Percentiles rank a stretch among this genome's conserved stretches.
phyloP scores from a whole-genome alignment of 2,329 filamentous ascomycete genomes.

The Lithohypha guttulata region DNA sequence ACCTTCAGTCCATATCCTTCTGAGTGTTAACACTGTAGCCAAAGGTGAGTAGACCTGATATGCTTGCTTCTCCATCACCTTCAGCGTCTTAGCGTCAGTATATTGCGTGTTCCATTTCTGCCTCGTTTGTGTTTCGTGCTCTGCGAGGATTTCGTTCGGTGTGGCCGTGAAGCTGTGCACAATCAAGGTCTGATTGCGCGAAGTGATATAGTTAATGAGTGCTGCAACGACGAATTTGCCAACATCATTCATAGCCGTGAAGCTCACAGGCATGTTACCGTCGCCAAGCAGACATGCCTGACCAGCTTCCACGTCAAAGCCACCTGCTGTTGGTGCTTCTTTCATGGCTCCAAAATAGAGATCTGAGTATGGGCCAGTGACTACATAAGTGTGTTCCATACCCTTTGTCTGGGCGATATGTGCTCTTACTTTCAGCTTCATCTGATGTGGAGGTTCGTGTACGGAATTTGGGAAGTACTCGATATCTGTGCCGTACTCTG shows the following conservation, averaged over 20 bases:
- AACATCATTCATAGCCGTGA: constrained; percentile 63
- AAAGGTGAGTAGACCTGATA: constrained; percentile 44
- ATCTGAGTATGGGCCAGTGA: constrained; percentile 60
- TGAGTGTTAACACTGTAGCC: constrained; percentile 49
- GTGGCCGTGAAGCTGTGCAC: constrained; percentile 63
- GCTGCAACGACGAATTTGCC: constrained; percentile 55
- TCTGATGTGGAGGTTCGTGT: constrained; percentile 56
- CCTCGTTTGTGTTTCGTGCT: constrained; percentile 57
- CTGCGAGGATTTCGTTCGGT: constrained; percentile 50
- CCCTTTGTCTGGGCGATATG: constrained; percentile 40
- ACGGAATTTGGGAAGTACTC: constrained; percentile 50
- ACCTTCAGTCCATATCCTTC: constrained; percentile 62
- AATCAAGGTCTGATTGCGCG: constrained; percentile 48
- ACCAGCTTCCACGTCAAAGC: constrained; percentile 48
- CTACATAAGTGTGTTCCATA: constrained; percentile 55
- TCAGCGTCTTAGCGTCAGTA: constrained; percentile 44
- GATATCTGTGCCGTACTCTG: constrained; percentile 57
- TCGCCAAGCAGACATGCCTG: constrained; percentile 52
- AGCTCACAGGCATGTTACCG: constrained; percentile 51
- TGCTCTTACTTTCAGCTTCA: constrained; percentile 57
- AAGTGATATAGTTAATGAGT: constrained; percentile 45
- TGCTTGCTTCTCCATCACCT: constrained; percentile 46
- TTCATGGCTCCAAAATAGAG: constrained; percentile 44
- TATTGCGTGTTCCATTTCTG: constrained; percentile 44
- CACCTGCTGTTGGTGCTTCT: constrained; percentile 36